A percentile compares a stretch with the other conserved stretches of the same genome.
Evolutionary conservation across 2,329 filamentous ascomycete species (phyloP).

Genomic region (Nigrograna mackinnonii): DNA sequence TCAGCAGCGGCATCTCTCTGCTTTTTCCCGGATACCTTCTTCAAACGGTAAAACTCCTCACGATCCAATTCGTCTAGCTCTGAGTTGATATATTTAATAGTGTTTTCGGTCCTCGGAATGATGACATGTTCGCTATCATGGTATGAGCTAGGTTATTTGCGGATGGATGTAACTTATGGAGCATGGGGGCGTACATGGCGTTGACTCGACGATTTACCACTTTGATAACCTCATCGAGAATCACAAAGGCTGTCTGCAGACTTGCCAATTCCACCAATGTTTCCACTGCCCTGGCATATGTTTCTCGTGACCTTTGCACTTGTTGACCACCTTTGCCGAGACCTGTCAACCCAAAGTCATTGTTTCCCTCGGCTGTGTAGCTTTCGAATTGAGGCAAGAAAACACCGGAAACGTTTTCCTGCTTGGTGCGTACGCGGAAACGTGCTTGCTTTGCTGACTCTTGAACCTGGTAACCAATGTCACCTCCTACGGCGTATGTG

Average conservation of each 20-base stretch:
- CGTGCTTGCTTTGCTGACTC: constrained; percentile 92
- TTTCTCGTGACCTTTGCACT: constrained; percentile 92
- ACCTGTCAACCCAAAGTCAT: constrained; percentile 95
- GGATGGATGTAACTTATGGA: background rate
- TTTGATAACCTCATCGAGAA: constrained; percentile 98
- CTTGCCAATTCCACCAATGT: constrained; percentile 93
- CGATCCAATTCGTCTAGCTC: constrained; percentile 96
- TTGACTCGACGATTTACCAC: constrained; percentile 98
- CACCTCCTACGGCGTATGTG: constrained; percentile 90
- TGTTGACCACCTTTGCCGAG: constrained; percentile 97
- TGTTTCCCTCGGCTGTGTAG: constrained; percentile 84
- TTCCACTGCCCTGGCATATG: constrained; percentile 93
- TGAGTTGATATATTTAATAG: constrained; percentile 99
- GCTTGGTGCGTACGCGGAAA: constrained; percentile 90
- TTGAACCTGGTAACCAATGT: constrained; percentile 96
- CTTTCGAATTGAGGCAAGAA: constrained; percentile 92
- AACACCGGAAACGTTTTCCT: constrained; percentile 98
- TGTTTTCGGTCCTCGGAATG: constrained; percentile 96
- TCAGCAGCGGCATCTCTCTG: constrained; percentile 53
- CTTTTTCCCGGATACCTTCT: constrained; percentile 83
- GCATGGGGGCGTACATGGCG: constrained; percentile 71
- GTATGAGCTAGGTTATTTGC: constrained; percentile 16
- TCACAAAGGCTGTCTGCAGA: constrained; percentile 96
- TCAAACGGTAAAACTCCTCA: constrained; percentile 96
- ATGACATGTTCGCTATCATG: constrained; percentile 79